Percentiles rank a stretch among this genome's conserved stretches.
These are phyloP conservation scores for Monilinia polystroma DNA, from an alignment of 2,329 filamentous ascomycete genomes.

Conservation along the genomic window DNA sequence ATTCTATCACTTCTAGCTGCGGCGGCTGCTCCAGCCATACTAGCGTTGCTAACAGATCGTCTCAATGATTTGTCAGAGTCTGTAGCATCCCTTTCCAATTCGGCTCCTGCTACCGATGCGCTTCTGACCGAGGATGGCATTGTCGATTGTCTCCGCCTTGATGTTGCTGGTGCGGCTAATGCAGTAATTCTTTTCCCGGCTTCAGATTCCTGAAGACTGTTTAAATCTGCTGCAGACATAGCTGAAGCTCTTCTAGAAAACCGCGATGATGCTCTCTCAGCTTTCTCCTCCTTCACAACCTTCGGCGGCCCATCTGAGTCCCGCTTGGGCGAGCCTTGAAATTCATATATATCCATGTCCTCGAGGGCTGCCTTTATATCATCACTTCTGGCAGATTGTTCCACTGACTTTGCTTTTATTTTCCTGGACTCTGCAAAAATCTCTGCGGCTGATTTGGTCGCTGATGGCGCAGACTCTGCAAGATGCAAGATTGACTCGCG, in stretches of 20 bases:
- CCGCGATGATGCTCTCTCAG: constrained; percentile 29
- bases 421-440: constrained; percentile 37
- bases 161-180: constrained; percentile 30
- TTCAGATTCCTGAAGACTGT: constrained; percentile 30
- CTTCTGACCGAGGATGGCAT: constrained; percentile 28
- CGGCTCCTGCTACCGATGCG: constrained; percentile 24
- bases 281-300: constrained; percentile 20
- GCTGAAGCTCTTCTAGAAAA: constrained; percentile 34
- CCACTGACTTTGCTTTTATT: constrained; percentile 34
- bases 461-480: constrained; percentile 28
- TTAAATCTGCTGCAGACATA: constrained; percentile 22
- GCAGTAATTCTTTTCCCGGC: constrained; percentile 32
- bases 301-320: constrained; percentile 23
- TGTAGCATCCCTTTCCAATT: constrained; percentile 23
- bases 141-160: constrained; percentile 37
- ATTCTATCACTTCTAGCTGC: constrained; percentile 37
- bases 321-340: constrained; percentile 32
- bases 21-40: constrained; percentile 25
- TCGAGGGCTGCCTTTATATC: constrained; percentile 29
- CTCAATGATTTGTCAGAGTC: constrained; percentile 30
- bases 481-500: constrained; percentile 38
- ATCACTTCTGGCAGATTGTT: constrained; percentile 28
- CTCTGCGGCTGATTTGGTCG: constrained; percentile 36
- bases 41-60: constrained; percentile 27
- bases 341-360: constrained; percentile 38